These are phyloP conservation scores for Cladosporium oxysporum DNA, from an alignment of 2,329 filamentous ascomycete species.

Conservation along the genomic window DNA sequence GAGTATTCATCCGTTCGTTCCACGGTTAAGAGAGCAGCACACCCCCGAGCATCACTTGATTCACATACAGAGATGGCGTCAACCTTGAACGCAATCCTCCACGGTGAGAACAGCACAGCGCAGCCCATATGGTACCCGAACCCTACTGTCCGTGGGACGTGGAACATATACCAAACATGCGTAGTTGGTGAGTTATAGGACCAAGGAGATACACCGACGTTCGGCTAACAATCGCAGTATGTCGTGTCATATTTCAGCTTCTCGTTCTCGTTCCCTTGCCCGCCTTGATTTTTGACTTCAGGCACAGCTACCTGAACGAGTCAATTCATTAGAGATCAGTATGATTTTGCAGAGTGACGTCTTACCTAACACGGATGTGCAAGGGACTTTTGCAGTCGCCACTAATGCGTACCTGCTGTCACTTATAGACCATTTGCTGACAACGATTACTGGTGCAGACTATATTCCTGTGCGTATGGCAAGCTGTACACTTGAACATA, in stretches of 20 bases:
- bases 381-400: too few species aligned
- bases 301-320: too few species aligned
- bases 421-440: constrained; percentile 1
- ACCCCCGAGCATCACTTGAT: not conserved
- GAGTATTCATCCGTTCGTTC: too few species aligned
- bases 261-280: too few species aligned
- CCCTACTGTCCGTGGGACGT: not conserved
- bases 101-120: not conserved
- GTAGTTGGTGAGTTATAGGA: not conserved
- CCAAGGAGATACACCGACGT: not conserved
- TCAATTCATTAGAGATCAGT: too few species aligned
- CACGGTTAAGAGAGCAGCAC: not conserved
- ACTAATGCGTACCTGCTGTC: too few species aligned
- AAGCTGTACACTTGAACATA: constrained; percentile 25
- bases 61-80: not conserved
- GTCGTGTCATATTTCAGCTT: not conserved
- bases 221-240: not conserved
- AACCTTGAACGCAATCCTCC: not conserved
- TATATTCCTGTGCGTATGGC: constrained; percentile 24
- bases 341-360: too few species aligned
- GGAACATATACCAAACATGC: constrained; percentile 6
- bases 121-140: not conserved
- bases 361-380: too few species aligned
- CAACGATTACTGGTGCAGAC: constrained; percentile 5
- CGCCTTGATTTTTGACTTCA: too few species aligned